Conservation (phyloP, 139 green algal species). For the Micractinium conductrix region DNA sequence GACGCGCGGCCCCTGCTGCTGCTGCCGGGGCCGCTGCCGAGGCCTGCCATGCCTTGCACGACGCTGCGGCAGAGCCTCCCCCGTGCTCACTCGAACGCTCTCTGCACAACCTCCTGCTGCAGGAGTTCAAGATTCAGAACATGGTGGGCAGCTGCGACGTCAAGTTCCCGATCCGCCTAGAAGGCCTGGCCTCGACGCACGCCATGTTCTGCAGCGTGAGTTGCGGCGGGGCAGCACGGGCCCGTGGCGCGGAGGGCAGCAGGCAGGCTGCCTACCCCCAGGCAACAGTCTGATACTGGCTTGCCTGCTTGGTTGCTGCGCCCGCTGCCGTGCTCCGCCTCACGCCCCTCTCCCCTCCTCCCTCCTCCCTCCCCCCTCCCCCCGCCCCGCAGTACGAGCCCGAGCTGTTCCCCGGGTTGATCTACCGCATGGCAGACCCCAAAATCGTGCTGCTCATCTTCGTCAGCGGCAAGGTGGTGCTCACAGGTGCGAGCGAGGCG, state of each 20-base stretch:
- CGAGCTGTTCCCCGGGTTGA: slow-evolving; percentile 98
- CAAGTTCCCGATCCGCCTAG: slow-evolving; percentile 97
- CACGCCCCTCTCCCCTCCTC: neutral
- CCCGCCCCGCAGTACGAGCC: slow-evolving; percentile 90
- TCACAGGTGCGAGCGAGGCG: too few species aligned
- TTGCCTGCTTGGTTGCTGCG: too few species aligned
- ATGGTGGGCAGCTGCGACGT: slow-evolving; percentile 99
- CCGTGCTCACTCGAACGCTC: too few species aligned
- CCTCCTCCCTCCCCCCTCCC: neutral
- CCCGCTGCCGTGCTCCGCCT: neutral
- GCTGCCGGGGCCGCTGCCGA: neutral
- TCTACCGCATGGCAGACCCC: slow-evolving; percentile 98
- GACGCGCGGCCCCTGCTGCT: neutral
- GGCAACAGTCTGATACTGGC: neutral
- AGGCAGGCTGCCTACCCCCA: neutral
- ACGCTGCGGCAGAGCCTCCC: too few species aligned
- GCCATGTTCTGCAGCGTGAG: slow-evolving; percentile 82
- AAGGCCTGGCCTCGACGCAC: slow-evolving; percentile 90
- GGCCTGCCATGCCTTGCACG: neutral
- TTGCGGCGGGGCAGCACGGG: neutral
- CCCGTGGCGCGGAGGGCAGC: neutral
- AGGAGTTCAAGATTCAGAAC: slow-evolving; percentile 79
- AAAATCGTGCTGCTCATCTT: slow-evolving; percentile 99
- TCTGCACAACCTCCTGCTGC: neutral
- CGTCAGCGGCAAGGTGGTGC: slow-evolving; percentile 95